Base-by-base conservation (phyloP, 192 early-diverging fungal genomes). In the Backusella circina region DNA sequence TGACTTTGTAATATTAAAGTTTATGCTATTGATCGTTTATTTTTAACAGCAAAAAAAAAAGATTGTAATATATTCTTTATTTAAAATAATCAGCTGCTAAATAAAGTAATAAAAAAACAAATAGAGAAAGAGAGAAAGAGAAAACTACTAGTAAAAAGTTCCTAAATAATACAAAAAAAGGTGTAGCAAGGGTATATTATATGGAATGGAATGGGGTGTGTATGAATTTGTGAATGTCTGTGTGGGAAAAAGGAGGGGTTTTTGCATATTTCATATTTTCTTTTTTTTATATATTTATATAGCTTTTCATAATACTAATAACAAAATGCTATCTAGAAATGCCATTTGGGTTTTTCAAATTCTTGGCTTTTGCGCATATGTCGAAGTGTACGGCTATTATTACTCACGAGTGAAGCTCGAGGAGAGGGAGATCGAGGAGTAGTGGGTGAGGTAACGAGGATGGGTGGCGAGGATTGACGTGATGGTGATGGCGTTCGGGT, bases 341-440 rank as follows among this genome's bases (percentile, higher is more conserved):
- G 6, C 73, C 73, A 74, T 35, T 65, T 74, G 3, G 57, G 73
- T 36, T 74, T 61, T 36, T 66, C 64, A 23, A 64, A 23, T 26
- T 74, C 73, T 50, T 66, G 57, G 8, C 50, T 41, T 30, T 21
- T 65, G n/a, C 61, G 33, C 65, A 74, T 30, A 26, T 31, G 10
- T 21, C 61, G 65, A 15, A 36, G 50, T 32, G 36, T 30, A 31
- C 38, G 73, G 28, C 3, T 26, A 37, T 30, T 71, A 5, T 71
- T n/a, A n/a, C n/a, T 41, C 0, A 28, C 30, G 8, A 41, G 69
- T 47, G 69, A 71, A 28, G 21, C 30, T 30, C 69, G 32, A 5
- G 69, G 69, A 23, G 38, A 71, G 7, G 68, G 68, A 6, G 28
- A 47, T 5, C 16, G 69, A 39, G 41, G 31, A 9, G 54, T 12